These are phyloP conservation scores for Aspergillus fischeri DNA, from an alignment of 2,329 filamentous ascomycete genomes.

Conservation along the genomic window DNA sequence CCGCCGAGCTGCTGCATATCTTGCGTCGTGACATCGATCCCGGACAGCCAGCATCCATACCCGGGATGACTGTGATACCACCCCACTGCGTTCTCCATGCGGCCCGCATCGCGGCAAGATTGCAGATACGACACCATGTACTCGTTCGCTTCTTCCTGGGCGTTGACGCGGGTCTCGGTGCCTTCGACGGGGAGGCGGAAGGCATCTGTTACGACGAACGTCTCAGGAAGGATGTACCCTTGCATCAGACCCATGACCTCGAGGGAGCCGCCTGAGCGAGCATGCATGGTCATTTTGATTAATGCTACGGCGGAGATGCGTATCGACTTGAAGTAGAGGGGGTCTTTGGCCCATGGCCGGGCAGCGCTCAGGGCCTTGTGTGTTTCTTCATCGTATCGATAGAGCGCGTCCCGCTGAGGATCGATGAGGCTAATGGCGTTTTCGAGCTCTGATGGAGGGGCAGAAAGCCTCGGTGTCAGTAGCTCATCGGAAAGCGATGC, in stretches of 20 bases:
- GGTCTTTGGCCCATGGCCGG: conserved; percentile 73
- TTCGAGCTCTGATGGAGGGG: conserved; percentile 67
- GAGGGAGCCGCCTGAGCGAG: conserved; percentile 83
- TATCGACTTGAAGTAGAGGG: conserved; percentile 86
- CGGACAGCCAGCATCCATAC: conserved; percentile 96
- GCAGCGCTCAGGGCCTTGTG: conserved; percentile 63
- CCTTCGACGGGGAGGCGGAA: conserved; percentile 93
- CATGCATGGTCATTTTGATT: conserved; percentile 99
- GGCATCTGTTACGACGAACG: conserved; percentile 86
- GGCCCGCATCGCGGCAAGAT: conserved; percentile 67
- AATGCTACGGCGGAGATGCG: conserved; percentile 91
- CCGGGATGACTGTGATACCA: conserved; percentile 99
- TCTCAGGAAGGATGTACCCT: conserved; percentile 80
- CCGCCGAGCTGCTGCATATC: conserved; percentile 83
- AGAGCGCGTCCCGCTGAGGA: conserved; percentile 82
- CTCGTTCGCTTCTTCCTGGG: conserved; percentile 91
- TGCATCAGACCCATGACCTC: conserved; percentile 99
- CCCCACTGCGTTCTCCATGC: conserved; percentile 87
- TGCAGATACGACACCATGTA: conserved; percentile 88
- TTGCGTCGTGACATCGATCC: conserved; percentile 91
- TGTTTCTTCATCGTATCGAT: conserved; percentile 68
- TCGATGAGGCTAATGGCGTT: conserved; percentile 83
- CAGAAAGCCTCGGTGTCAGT: conserved; percentile 7
- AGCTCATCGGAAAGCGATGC: neutral
- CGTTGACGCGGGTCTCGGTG: conserved; percentile 97